These are phyloP conservation scores for Mucuna pruriens DNA, from an alignment of 306 rosid species.

Conservation along the genomic window DNA sequence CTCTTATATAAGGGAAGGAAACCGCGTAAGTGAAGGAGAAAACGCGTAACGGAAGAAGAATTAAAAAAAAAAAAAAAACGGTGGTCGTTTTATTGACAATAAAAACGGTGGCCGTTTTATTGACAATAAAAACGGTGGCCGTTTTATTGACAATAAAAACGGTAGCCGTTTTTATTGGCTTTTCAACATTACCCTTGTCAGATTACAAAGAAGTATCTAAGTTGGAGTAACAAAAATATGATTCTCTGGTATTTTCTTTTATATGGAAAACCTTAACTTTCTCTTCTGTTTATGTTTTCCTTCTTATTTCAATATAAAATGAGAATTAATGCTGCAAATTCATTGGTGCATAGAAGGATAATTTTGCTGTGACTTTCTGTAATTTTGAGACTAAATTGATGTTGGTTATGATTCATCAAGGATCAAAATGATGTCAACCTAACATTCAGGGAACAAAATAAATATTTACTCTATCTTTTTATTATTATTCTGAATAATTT, in stretches of 20 bases:
- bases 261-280: conserved; percentile 1
- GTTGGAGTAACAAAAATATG: conserved; percentile 46
- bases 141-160: too few relatives aligned
- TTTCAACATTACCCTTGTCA: conserved; percentile 77
- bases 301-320: not conserved
- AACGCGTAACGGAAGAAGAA: too few relatives aligned
- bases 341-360: not conserved
- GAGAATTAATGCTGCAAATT: not conserved
- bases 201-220: conserved; percentile 79
- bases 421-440: not conserved
- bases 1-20: too few relatives aligned
- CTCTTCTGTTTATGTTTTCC: conserved; percentile 12
- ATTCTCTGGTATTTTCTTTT: conserved; percentile 49
- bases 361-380: not conserved
- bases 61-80: too few relatives aligned
- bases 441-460: not conserved
- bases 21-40: too few relatives aligned
- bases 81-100: too few relatives aligned
- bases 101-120: too few relatives aligned
- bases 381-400: not conserved
- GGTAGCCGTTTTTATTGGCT: too few relatives aligned
- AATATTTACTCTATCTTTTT: not conserved
- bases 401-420: not conserved
- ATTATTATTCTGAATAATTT: not conserved
- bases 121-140: too few relatives aligned